A percentile compares a stretch with the other conserved stretches of the same genome.
Evolutionary conservation across 2,329 filamentous ascomycete species (phyloP).

Genomic region (Ceratocystis alfenasii): DNA sequence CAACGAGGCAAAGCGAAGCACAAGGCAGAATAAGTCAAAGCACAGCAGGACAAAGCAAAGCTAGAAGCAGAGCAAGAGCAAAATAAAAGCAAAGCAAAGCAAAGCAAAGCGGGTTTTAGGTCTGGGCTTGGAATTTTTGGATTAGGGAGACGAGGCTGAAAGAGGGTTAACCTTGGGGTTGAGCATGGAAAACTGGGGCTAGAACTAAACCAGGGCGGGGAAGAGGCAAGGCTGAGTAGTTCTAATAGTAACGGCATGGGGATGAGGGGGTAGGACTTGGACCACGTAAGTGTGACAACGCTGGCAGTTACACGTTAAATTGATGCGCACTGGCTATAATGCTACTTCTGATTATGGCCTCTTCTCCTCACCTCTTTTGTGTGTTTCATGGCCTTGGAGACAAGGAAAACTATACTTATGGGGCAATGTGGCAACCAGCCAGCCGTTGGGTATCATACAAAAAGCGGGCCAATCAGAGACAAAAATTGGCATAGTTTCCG

Average conservation of each 20-base stretch:
- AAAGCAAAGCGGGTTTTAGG: neutral
- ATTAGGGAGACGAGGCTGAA: neutral
- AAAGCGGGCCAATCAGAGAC: neutral
- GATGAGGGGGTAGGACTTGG: neutral
- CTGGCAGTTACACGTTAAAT: too few species aligned
- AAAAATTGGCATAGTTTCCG: neutral
- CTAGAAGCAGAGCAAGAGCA: neutral
- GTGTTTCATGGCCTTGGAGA: too few species aligned
- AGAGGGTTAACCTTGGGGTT: neutral
- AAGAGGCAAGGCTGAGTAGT: neutral
- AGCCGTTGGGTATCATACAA: slow-evolving; percentile 1
- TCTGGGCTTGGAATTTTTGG: neutral
- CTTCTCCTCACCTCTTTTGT: neutral
- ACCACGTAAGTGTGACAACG: too few species aligned
- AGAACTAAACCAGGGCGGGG: neutral
- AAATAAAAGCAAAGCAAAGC: neutral
- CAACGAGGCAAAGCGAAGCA: too few species aligned
- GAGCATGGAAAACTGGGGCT: neutral
- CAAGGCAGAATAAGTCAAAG: neutral
- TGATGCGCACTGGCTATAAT: too few species aligned
- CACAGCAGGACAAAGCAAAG: neutral
- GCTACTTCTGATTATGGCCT: too few species aligned
- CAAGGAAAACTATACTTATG: neutral
- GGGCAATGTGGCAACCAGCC: neutral
- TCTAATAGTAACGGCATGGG: neutral